Conservation (phyloP, 306 rosid species). For the Abrus pulchellus region DNA sequence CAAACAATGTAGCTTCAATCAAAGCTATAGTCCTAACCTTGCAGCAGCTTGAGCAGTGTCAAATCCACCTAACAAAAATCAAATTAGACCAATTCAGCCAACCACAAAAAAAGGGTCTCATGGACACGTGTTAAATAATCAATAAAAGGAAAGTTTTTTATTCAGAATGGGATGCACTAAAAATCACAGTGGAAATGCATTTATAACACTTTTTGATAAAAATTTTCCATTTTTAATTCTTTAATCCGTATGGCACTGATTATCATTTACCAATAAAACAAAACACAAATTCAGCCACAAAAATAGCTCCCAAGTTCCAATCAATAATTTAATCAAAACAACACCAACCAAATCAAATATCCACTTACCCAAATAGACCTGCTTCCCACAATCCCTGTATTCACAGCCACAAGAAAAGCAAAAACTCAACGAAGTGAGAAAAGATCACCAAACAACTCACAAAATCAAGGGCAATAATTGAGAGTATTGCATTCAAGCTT, state of each 20-base stretch:
- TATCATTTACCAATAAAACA: not conserved
- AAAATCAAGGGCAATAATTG: not conserved
- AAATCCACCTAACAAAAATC: constrained; percentile 69
- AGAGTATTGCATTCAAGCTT: not conserved
- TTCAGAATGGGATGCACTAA: no score
- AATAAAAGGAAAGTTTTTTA: no score
- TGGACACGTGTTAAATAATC: no score
- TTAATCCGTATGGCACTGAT: no score
- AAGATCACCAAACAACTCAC: constrained; percentile 21
- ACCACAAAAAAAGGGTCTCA: no score
- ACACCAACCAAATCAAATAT: not conserved
- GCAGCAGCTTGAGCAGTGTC: constrained; percentile 86
- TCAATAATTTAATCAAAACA: not conserved
- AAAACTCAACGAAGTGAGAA: not conserved
- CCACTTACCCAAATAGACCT: constrained; percentile 79
- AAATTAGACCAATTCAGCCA: constrained; percentile 18
- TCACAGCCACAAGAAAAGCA: constrained; percentile 12
- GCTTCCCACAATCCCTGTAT: constrained; percentile 89
- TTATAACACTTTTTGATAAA: no score
- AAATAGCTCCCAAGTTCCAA: constrained; percentile 6
- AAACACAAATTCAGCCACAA: not conserved
- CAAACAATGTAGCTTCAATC: constrained; percentile 4
- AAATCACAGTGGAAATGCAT: no score
- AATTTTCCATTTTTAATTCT: no score
- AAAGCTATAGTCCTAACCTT: constrained; percentile 54